Evolutionary conservation across 768 basidiomycete genomes (phyloP), one percentile per base, ranked within the genome.

Genomic region (Lyophyllum decastes): DNA sequence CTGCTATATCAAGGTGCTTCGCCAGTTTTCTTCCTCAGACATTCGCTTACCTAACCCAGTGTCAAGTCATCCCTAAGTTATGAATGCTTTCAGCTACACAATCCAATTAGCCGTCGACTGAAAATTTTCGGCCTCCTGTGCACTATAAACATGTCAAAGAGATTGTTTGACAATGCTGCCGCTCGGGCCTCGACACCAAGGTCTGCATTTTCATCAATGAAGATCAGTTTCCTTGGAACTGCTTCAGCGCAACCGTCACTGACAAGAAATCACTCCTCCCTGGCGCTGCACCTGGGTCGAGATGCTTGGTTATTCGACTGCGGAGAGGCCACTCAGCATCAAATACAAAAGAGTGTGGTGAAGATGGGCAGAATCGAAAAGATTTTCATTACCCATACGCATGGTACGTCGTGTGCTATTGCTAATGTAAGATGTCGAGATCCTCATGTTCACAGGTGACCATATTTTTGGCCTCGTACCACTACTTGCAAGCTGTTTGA

Each of bases 371-470:
- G 71, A 66, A 87, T 94, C 48, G 80, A 82, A 58, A 93, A 92
- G 70, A 83, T 95, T 25, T 94, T 94, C 69, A 85, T 95, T 58
- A 94, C 94, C 0, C 94, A 95, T 72, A 89, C 89, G 0, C 94
- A 95, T 73, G 92, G 93, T 91, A 55, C 33, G 75, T 38, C 14
- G 64, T 24, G 12, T 8, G 16, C n/a, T 33, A 35, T 49, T 40
- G 26, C 1, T 25, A 19, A 26, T 21, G 45, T 41, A 7, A 40
- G 47, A 24, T 27, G 4, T 19, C 2, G 41, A 24, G 27, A 34
- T 25, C 9, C 58, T 55, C 61, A 24, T 33, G 24, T 30, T 34
- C 59, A n/a, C 65, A 92, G 91, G 91, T 2, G 89, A 92, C 70
- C 90, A 94, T 68, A 89, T 92, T 24, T 89, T 90, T 67, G 92